phyloP scores from a whole-genome alignment of 2,329 filamentous ascomycete species.

The Fusarium poae region DNA sequence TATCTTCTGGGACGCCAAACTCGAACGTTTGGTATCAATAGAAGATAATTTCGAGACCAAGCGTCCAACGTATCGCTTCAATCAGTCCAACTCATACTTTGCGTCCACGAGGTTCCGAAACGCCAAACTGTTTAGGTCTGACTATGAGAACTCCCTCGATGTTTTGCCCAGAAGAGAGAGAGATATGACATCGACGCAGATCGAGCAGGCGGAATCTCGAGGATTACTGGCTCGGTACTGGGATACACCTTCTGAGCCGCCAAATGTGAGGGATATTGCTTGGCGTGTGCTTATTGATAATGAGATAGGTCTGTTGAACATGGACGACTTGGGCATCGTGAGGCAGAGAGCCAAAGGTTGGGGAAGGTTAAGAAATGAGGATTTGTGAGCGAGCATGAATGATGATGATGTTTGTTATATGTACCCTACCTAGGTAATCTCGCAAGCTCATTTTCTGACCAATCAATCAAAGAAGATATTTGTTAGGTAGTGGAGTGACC shows the following conservation, averaged over 20 bases:
- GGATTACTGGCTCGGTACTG: constrained; percentile 19
- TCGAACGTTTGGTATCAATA: neutral
- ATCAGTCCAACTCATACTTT: constrained; percentile 26
- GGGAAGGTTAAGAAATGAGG: constrained; percentile 4
- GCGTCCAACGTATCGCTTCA: constrained; percentile 11
- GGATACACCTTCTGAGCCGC: constrained; percentile 14
- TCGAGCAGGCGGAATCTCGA: constrained; percentile 22
- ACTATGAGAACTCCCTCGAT: neutral
- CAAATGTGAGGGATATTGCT: constrained; percentile 20
- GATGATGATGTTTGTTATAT: neutral
- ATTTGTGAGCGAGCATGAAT: neutral
- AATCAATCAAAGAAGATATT: neutral
- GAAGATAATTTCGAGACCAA: constrained; percentile 14
- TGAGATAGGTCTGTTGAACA: constrained; percentile 7
- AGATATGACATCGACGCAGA: constrained; percentile 14
- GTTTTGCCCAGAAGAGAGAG: neutral
- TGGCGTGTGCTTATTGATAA: constrained; percentile 26
- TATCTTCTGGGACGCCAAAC: constrained; percentile 33
- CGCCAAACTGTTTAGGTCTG: constrained; percentile 7
- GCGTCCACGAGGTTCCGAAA: constrained; percentile 21
- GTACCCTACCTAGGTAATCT: neutral
- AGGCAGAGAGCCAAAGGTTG: constrained; percentile 21
- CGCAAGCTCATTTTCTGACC: neutral
- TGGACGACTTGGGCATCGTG: constrained; percentile 31
- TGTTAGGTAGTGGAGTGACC: neutral